These are phyloP conservation scores for Monilinia fructigena DNA, from an alignment of 2,329 filamentous ascomycete species.

Conservation along the genomic window DNA sequence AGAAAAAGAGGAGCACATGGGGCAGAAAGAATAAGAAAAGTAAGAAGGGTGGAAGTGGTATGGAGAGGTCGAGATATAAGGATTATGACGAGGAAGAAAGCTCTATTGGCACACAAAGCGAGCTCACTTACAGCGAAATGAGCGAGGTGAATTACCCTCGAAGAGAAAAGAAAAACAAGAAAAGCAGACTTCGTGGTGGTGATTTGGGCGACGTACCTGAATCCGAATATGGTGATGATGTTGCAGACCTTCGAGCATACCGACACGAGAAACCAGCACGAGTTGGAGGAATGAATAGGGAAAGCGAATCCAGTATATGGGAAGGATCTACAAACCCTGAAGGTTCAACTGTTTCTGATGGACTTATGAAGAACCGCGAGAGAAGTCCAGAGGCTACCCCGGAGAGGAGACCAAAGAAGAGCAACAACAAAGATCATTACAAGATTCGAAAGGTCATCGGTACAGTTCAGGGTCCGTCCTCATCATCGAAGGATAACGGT, in stretches of 20 bases:
- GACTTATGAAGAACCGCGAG: constrained; percentile 60
- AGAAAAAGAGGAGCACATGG: constrained; percentile 50
- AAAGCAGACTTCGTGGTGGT: constrained; percentile 39
- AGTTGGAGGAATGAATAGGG: constrained; percentile 85
- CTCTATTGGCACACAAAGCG: constrained; percentile 27
- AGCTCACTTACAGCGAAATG: constrained; percentile 32
- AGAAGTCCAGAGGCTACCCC: constrained; percentile 56
- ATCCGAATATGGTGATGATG: constrained; percentile 53
- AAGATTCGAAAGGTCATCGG: constrained; percentile 38
- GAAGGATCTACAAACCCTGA: constrained; percentile 68
- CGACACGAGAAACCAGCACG: constrained; percentile 81
- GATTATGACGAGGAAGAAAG: constrained; percentile 37
- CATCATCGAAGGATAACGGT: constrained; percentile 17
- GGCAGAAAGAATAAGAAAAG: constrained; percentile 44
- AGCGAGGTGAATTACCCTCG: constrained; percentile 35
- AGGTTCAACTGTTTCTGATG: constrained; percentile 43
- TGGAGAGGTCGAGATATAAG: constrained; percentile 36
- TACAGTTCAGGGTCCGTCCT: constrained; percentile 19
- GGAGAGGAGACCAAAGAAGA: constrained; percentile 37
- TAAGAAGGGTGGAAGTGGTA: constrained; percentile 27
- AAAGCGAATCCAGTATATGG: constrained; percentile 75
- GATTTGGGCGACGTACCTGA: constrained; percentile 28
- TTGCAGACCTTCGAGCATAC: constrained; percentile 71
- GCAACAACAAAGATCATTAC: constrained; percentile 32
- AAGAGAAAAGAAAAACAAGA: constrained; percentile 36